These are phyloP conservation scores for Colletotrichum incanum DNA, from an alignment of 2,329 filamentous ascomycete genomes.

Conservation along the genomic window DNA sequence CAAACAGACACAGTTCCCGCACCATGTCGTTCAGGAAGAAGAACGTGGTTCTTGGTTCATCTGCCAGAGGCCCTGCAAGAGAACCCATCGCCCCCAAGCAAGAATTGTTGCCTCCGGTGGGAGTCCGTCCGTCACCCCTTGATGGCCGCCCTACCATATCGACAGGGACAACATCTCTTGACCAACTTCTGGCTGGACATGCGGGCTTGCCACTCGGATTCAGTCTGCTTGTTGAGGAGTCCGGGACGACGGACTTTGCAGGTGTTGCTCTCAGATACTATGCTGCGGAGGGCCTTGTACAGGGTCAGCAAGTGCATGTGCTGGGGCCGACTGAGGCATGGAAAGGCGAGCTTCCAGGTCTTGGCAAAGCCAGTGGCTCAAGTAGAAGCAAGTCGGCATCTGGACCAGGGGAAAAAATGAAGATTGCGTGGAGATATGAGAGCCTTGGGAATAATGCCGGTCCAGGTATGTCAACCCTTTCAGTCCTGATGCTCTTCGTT, in stretches of 20 bases:
- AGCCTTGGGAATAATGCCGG: conserved; percentile 65
- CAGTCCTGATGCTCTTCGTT: background rate
- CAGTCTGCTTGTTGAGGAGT: conserved; percentile 86
- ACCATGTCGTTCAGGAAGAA: conserved; percentile 73
- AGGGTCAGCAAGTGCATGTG: conserved; percentile 91
- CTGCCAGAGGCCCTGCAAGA: conserved; percentile 44
- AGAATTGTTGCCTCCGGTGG: conserved; percentile 59
- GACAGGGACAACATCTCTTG: conserved; percentile 89
- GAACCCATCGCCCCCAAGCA: conserved; percentile 45
- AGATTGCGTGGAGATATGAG: conserved; percentile 99
- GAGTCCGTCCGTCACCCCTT: conserved; percentile 86
- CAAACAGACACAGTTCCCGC: background rate
- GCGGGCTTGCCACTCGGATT: conserved; percentile 87
- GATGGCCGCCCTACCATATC: conserved; percentile 92
- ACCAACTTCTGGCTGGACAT: conserved; percentile 88
- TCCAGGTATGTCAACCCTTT: conserved; percentile 41
- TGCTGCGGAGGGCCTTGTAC: conserved; percentile 92
- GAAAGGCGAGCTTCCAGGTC: conserved; percentile 86
- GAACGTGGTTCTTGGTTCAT: conserved; percentile 65
- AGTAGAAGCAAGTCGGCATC: conserved; percentile 56
- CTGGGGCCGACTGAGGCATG: conserved; percentile 85
- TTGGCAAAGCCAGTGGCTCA: conserved; percentile 64
- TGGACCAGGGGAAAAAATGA: conserved; percentile 83
- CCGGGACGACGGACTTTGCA: conserved; percentile 94
- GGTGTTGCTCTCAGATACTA: conserved; percentile 89